Evolutionary conservation across 257 asterid species (phyloP), one percentile per base, ranked within the genome.

Genomic region (Nicotiana benthamiana): DNA sequence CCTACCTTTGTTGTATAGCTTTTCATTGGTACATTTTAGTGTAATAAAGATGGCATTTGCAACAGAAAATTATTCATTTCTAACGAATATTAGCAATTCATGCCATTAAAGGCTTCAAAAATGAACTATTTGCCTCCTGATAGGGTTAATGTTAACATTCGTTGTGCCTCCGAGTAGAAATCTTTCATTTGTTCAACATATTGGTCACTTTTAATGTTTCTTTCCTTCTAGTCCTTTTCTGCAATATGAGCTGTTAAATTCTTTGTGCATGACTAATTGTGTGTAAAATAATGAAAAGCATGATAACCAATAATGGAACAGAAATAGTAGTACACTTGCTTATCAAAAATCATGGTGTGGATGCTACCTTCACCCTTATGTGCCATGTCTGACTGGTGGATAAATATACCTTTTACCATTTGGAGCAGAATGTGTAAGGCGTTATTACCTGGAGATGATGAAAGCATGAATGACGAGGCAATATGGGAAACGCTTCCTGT

Each of bases 401-500:
- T 76, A 63, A 80, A 30, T 51, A 30, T 51, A 79, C 9, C 51
- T 85, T 76, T 51, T 86, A 66, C 59, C 56, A 52, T 75, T 52
- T 74, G 79, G 74, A 81, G 81, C 93, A 96, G 99, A 90, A 94
- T 93, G 99, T 96, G 97, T 86, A 91, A 91, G 86, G 97, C 99
- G 79, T 90, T 96, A 85, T 86, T 96, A 66, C 99, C 97, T 5
- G 99, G 95, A 83, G 99, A 94, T 79, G 97, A 93, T 89, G 99
- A 96, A 86, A 90, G 92, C 91, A 87, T 90, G 92, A 90, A 93
- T 84, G 97, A 91, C 48, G 97, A 90, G 75, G 97, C 98, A 79
- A 87, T 96, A 66, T 96, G 99, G 98, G 99, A 96, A 88, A 94
- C 97, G 12, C 97, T 96, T 82, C 99, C 99, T 16, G 99, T 96